phyloP scores from a whole-genome alignment of 352 stramenopile genomes.

The Phytophthora brassicae region DNA sequence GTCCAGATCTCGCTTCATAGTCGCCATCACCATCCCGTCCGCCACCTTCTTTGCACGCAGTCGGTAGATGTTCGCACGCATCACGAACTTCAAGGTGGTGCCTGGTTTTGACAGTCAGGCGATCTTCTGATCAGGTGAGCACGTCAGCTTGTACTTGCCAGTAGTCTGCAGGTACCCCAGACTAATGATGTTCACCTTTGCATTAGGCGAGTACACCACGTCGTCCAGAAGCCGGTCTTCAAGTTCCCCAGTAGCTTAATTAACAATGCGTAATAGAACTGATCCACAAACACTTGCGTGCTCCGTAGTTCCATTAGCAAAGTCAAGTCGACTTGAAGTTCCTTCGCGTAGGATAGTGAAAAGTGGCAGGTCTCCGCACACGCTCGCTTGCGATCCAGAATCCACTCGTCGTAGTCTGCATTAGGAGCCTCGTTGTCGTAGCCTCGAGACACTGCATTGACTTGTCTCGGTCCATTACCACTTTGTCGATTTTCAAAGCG shows the following conservation, averaged over 20 bases:
- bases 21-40: constrained; percentile 7
- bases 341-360: constrained; percentile 3
- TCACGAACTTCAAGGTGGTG: constrained; percentile 5
- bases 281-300: constrained; percentile 3
- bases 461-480: neutral
- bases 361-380: constrained; percentile 11
- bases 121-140: constrained; percentile 5
- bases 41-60: neutral
- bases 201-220: constrained; percentile 10
- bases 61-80: constrained; percentile 13
- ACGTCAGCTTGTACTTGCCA: constrained; percentile 7
- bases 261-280: constrained; percentile 5
- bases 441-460: neutral
- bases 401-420: constrained; percentile 4
- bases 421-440: neutral
- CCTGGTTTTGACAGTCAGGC: constrained; percentile 9
- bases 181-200: constrained; percentile 5
- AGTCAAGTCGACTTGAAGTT: constrained; percentile 1
- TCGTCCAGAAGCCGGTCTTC: constrained; percentile 14
- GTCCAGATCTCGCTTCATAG: constrained; percentile 1
- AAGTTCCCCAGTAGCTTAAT: too few relatives aligned
- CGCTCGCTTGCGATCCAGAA: constrained; percentile 9
- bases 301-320: constrained; percentile 13
- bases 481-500: neutral
- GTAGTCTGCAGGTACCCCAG: constrained; percentile 10